These are phyloP conservation scores for Amanita molliuscula DNA, from an alignment of 768 basidiomycete genomes.

Conservation along the genomic window DNA sequence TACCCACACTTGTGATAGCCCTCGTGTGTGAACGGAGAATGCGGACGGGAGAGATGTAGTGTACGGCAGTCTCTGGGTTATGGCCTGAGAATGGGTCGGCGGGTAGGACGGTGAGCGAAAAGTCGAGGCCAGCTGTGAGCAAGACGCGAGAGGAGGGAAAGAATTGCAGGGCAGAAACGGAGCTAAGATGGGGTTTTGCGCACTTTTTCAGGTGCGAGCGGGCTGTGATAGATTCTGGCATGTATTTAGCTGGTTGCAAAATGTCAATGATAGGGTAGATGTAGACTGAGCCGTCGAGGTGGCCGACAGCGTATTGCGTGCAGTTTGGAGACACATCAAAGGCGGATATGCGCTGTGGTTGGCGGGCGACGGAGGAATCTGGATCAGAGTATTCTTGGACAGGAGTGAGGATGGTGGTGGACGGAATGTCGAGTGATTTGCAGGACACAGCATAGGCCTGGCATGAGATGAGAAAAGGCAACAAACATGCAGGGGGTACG, in stretches of 20 bases:
- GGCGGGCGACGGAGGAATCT: slow-evolving; percentile 30
- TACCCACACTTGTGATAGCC: slow-evolving; percentile 50
- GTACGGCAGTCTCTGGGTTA: slow-evolving; percentile 15
- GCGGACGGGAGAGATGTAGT: slow-evolving; percentile 37
- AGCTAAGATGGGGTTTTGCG: slow-evolving; percentile 38
- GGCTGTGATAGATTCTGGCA: slow-evolving; percentile 14
- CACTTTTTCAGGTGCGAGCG: slow-evolving; percentile 19
- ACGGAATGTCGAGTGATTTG: slow-evolving; percentile 32
- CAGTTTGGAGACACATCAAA: slow-evolving; percentile 54
- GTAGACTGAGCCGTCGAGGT: slow-evolving; percentile 47
- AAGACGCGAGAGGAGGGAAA: slow-evolving; percentile 68
- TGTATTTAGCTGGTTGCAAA: slow-evolving; percentile 11
- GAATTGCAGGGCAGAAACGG: slow-evolving; percentile 46
- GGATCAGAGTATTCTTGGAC: slow-evolving; percentile 38
- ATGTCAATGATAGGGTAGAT: slow-evolving; percentile 30
- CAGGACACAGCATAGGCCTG: slow-evolving; percentile 37
- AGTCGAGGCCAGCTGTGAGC: slow-evolving; percentile 60
- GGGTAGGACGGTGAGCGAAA: slow-evolving; percentile 55
- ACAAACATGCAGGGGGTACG: slow-evolving; percentile 13
- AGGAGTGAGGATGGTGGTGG: slow-evolving; percentile 40
- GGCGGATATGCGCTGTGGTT: slow-evolving; percentile 50
- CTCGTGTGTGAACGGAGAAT: slow-evolving; percentile 58
- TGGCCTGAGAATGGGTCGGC: slow-evolving; percentile 30
- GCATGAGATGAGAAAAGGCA: background rate
- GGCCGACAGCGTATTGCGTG: slow-evolving; percentile 49